phyloP scores from a whole-genome alignment of 2,329 filamentous ascomycete species.

The Calonectria honghensis region DNA sequence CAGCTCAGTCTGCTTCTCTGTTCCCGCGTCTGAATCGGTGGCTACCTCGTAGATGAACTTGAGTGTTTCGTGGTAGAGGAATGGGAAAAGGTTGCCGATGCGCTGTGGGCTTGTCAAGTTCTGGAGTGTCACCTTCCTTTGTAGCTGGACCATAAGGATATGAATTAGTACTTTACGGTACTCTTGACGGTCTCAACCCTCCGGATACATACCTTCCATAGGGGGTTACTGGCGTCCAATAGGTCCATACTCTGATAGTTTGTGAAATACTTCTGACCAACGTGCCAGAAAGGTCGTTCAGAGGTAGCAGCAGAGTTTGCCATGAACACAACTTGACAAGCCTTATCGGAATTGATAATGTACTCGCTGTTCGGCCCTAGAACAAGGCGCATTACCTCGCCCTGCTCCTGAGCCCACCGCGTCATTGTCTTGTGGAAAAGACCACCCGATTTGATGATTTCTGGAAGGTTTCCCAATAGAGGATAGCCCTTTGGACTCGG shows the following conservation, averaged over 20 bases:
- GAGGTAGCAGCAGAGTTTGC: not conserved
- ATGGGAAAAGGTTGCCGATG: not conserved
- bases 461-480: not conserved
- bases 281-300: slow-evolving; percentile 7
- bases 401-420: not conserved
- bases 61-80: slow-evolving; percentile 3
- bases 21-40: not conserved
- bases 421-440: not conserved
- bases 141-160: not conserved
- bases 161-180: not conserved
- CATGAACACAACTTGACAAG: not conserved
- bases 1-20: not conserved
- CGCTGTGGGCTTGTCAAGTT: not conserved
- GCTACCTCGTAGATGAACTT: not conserved
- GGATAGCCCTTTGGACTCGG: not conserved
- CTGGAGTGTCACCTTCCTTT: not conserved
- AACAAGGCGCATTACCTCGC: not conserved
- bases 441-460: not conserved
- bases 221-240: not conserved
- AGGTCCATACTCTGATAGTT: slow-evolving; percentile 3
- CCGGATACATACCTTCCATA: not conserved
- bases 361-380: not conserved
- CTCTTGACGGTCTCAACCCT: not conserved
- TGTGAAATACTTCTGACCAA: not conserved
- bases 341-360: not conserved